These are phyloP conservation scores for Mycena leptocephala DNA, from an alignment of 768 basidiomycete species.

Conservation along the genomic window DNA sequence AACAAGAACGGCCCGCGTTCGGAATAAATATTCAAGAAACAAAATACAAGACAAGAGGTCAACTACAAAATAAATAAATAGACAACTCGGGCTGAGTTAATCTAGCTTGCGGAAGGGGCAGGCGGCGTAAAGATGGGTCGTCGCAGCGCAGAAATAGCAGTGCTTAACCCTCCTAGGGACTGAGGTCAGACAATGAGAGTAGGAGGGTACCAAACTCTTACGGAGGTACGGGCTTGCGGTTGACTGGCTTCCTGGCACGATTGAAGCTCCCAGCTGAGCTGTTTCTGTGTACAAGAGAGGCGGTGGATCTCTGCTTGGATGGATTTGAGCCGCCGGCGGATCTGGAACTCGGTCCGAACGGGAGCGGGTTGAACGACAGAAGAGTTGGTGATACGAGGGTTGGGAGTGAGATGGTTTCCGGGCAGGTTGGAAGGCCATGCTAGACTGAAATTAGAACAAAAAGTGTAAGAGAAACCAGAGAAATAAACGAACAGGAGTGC, in stretches of 20 bases:
- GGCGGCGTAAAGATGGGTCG: background rate
- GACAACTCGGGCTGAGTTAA: background rate
- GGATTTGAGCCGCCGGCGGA: background rate
- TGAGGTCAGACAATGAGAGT: background rate
- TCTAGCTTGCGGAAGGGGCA: background rate
- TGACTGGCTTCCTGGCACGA: background rate
- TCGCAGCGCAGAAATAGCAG: background rate
- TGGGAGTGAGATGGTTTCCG: too few species aligned
- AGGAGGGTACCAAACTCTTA: background rate
- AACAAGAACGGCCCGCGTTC: background rate
- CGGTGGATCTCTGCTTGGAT: slow-evolving; percentile 6
- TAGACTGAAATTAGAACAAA: too few species aligned
- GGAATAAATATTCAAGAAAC: background rate
- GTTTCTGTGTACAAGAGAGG: background rate
- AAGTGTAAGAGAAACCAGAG: background rate
- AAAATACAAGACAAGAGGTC: background rate
- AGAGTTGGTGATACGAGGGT: background rate
- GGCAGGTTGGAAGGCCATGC: too few species aligned
- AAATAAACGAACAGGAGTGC: background rate
- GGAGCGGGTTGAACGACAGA: background rate
- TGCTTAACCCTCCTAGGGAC: background rate
- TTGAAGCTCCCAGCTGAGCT: background rate
- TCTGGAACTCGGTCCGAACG: background rate
- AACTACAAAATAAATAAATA: background rate
- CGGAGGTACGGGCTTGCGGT: background rate